phyloP scores from a whole-genome alignment of 805 yeast species.

The Metschnikowia orientalis region DNA sequence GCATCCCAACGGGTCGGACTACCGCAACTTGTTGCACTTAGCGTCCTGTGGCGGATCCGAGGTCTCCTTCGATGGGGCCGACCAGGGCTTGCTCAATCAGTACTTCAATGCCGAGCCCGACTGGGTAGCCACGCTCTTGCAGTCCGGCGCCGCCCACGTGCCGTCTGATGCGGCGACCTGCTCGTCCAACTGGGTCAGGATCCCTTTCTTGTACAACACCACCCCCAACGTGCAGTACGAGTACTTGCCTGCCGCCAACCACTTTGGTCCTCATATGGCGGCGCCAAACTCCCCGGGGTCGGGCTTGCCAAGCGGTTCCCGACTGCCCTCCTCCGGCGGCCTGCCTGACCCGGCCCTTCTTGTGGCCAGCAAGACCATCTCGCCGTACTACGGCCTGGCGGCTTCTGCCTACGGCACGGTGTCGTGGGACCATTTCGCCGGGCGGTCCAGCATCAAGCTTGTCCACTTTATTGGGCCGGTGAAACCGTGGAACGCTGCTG shows the following conservation, averaged over 20 bases:
- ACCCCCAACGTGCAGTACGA: conserved; percentile 64
- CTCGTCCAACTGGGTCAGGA: conserved; percentile 52
- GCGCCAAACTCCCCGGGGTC: neutral
- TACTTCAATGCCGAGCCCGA: conserved; percentile 49
- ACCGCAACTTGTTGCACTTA: conserved; percentile 27
- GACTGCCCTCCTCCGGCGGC: neutral
- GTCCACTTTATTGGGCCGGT: conserved; percentile 64
- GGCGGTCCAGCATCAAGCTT: conserved; percentile 38
- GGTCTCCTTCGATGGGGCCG: conserved; percentile 77
- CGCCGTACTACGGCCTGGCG: conserved; percentile 1
- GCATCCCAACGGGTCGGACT: conserved; percentile 15
- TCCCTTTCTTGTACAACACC: conserved; percentile 83
- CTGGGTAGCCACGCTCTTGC: conserved; percentile 27
- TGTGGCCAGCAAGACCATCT: neutral
- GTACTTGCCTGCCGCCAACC: conserved; percentile 63
- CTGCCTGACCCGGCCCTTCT: neutral
- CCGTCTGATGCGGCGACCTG: conserved; percentile 1
- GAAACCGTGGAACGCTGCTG: conserved; percentile 49
- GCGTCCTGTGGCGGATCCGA: conserved; percentile 16
- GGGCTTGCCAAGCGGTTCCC: too few relatives aligned
- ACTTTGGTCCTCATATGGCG: conserved; percentile 31
- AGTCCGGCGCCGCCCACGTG: conserved; percentile 5
- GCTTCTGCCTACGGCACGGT: conserved; percentile 7
- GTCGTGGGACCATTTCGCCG: conserved; percentile 9
- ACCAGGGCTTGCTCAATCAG: conserved; percentile 84